A percentile compares a stretch with the other conserved stretches of the same genome.
phyloP scores from a whole-genome alignment of 768 basidiomycete genomes.

The Dioszegia hungarica region DNA sequence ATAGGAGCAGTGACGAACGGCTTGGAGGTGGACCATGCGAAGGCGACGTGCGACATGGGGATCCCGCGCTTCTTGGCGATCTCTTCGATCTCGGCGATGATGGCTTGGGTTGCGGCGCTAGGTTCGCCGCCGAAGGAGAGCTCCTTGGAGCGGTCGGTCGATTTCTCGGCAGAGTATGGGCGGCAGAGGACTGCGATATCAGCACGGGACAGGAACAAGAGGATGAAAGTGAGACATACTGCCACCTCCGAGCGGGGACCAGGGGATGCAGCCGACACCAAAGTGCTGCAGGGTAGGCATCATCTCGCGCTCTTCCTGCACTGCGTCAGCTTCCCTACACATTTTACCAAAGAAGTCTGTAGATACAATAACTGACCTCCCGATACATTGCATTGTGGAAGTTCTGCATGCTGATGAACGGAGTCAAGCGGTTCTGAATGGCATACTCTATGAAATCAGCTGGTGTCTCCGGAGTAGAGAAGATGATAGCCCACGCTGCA shows the following conservation, averaged over 20 bases:
- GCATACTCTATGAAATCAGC: conserved; percentile 55
- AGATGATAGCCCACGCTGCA: conserved; percentile 39
- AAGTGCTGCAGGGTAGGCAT: conserved; percentile 44
- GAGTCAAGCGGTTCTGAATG: conserved; percentile 58
- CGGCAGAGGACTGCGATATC: conserved; percentile 6
- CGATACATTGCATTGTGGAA: conserved; percentile 61
- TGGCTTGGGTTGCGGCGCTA: conserved; percentile 46
- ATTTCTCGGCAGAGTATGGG: conserved; percentile 13
- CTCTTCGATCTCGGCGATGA: conserved; percentile 52
- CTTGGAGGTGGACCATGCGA: conserved; percentile 53
- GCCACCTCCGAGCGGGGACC: conserved; percentile 52
- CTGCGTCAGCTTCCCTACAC: neutral
- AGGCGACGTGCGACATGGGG: conserved; percentile 54
- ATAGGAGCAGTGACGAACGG: conserved; percentile 53
- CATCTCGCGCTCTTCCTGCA: conserved; percentile 46
- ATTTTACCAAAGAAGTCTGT: neutral
- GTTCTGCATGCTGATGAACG: conserved; percentile 68
- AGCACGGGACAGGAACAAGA: neutral
- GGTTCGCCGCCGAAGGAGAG: neutral
- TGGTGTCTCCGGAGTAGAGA: neutral
- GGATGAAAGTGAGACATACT: conserved; percentile 9
- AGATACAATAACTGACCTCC: conserved; percentile 55
- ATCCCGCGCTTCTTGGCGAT: conserved; percentile 51
- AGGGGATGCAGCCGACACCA: conserved; percentile 60
- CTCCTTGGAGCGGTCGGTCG: conserved; percentile 12